These are phyloP conservation scores for Pyrrhoderma noxium DNA, from an alignment of 1,284 basidiomycete species.

Conservation along the genomic window DNA sequence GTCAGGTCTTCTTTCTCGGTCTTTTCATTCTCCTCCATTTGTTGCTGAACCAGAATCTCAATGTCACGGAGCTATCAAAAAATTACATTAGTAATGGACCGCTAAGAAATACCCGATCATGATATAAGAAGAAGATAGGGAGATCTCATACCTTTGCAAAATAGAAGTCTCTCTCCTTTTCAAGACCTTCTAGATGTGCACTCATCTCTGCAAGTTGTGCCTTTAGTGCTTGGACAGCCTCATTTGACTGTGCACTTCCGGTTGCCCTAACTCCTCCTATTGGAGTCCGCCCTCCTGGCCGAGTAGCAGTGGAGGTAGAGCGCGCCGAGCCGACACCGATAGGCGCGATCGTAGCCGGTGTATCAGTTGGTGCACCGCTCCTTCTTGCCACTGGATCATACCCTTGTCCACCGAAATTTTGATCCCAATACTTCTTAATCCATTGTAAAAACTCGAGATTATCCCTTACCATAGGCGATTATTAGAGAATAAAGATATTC, in stretches of 20 bases:
- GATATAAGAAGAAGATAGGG: neutral
- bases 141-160: slow-evolving; percentile 79
- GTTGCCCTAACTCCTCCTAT: slow-evolving; percentile 52
- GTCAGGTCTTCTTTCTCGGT: slow-evolving; percentile 61
- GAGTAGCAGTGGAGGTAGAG: neutral
- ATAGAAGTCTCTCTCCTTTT: slow-evolving; percentile 97
- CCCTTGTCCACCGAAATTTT: slow-evolving; percentile 79
- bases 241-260: slow-evolving; percentile 53
- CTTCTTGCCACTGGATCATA: slow-evolving; percentile 86
- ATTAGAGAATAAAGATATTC: slow-evolving; percentile 1
- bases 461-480: slow-evolving; percentile 49
- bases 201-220: slow-evolving; percentile 81
- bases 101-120: too few relatives aligned
- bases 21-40: slow-evolving; percentile 53
- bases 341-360: slow-evolving; percentile 73
- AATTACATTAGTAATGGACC: too few relatives aligned
- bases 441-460: slow-evolving; percentile 99
- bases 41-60: slow-evolving; percentile 84
- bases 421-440: slow-evolving; percentile 95
- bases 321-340: slow-evolving; percentile 27
- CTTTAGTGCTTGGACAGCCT: slow-evolving; percentile 58
- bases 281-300: slow-evolving; percentile 40
- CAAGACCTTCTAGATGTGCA: slow-evolving; percentile 76
- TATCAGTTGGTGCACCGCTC: slow-evolving; percentile 65
- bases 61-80: slow-evolving; percentile 80